phyloP scores from a whole-genome alignment of 208 protist species.

The Leishmania guyanensis region DNA sequence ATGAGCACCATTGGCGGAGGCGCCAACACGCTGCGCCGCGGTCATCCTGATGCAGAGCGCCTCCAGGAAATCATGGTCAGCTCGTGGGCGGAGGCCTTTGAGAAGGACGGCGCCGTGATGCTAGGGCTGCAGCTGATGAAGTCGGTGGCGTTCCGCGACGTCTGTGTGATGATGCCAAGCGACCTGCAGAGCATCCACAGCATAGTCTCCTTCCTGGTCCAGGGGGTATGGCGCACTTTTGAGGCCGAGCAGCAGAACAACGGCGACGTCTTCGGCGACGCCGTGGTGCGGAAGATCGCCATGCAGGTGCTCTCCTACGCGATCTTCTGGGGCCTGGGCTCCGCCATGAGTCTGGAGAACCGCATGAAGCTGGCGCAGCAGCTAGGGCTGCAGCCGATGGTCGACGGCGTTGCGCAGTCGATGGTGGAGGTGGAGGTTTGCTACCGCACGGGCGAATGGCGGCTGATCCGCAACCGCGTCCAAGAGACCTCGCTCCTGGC shows the following conservation, averaged over 20 bases:
- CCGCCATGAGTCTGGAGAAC: slow-evolving; percentile 60
- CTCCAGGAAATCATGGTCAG: slow-evolving; percentile 89
- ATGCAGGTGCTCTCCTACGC: slow-evolving; percentile 84
- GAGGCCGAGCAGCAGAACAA: slow-evolving; percentile 88
- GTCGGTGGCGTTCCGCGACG: slow-evolving; percentile 54
- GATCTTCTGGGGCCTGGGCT: slow-evolving; percentile 96
- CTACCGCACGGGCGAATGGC: slow-evolving; percentile 82
- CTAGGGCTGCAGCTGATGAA: slow-evolving; percentile 73
- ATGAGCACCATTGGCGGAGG: slow-evolving; percentile 6
- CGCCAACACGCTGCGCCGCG: slow-evolving; percentile 15
- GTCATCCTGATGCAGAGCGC: slow-evolving; percentile 63
- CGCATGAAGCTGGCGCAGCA: slow-evolving; percentile 64
- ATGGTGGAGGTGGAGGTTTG: slow-evolving; percentile 90
- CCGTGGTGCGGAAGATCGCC: slow-evolving; percentile 25
- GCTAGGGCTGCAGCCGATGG: slow-evolving; percentile 44
- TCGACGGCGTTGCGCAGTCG: slow-evolving; percentile 35
- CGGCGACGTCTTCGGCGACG: slow-evolving; percentile 20
- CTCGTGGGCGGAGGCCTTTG: slow-evolving; percentile 85
- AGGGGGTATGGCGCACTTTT: slow-evolving; percentile 87
- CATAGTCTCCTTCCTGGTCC: slow-evolving; percentile 93
- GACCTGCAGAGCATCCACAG: slow-evolving; percentile 89
- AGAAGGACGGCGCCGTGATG: slow-evolving; percentile 75
- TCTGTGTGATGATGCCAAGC: slow-evolving; percentile 95
- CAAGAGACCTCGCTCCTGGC: slow-evolving; percentile 86
- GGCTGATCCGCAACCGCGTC: slow-evolving; percentile 70